Conservation (phyloP, 2,329 filamentous ascomycete genomes). For the Penicillium sp. region DNA sequence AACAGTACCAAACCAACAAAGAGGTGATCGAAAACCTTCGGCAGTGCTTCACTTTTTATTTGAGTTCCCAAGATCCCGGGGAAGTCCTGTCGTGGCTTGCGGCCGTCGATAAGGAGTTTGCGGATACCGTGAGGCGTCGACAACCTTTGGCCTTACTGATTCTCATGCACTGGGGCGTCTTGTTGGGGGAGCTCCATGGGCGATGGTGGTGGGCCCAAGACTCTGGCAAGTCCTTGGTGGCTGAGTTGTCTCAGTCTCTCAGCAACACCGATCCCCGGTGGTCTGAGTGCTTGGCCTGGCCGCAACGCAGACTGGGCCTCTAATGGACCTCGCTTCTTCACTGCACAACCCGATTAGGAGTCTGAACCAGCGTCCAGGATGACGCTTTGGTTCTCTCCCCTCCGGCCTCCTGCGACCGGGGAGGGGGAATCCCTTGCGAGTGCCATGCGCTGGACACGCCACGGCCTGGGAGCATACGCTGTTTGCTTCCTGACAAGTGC, state of each 20-base stretch:
- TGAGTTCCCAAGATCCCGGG: slow-evolving; percentile 20
- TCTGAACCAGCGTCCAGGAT: not conserved
- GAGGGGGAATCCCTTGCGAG: no score
- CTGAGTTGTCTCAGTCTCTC: slow-evolving; percentile 22
- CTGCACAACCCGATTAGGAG: no score
- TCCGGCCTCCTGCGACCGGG: no score
- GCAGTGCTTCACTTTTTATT: slow-evolving; percentile 25
- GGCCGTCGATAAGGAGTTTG: slow-evolving; percentile 28
- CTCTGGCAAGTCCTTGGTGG: slow-evolving; percentile 26
- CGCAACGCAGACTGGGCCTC: slow-evolving; percentile 24
- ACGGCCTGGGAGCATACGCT: no score
- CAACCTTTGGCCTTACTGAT: slow-evolving; percentile 29
- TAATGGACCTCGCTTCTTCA: slow-evolving; percentile 8
- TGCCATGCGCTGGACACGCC: no score
- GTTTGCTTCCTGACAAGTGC: no score
- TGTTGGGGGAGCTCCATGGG: slow-evolving; percentile 28
- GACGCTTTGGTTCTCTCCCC: not conserved
- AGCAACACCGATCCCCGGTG: slow-evolving; percentile 18
- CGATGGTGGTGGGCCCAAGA: slow-evolving; percentile 32
- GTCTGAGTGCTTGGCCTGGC: slow-evolving; percentile 27
- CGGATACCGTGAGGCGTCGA: slow-evolving; percentile 24
- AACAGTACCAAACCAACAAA: slow-evolving; percentile 27
- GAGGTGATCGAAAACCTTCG: slow-evolving; percentile 25
- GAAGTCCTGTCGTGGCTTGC: slow-evolving; percentile 33
- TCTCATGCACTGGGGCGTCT: slow-evolving; percentile 33